Percentiles rank a stretch among this genome's conserved stretches.
These are phyloP conservation scores for Exophiala calicioides DNA, from an alignment of 2,329 filamentous ascomycete species.

Conservation along the genomic window DNA sequence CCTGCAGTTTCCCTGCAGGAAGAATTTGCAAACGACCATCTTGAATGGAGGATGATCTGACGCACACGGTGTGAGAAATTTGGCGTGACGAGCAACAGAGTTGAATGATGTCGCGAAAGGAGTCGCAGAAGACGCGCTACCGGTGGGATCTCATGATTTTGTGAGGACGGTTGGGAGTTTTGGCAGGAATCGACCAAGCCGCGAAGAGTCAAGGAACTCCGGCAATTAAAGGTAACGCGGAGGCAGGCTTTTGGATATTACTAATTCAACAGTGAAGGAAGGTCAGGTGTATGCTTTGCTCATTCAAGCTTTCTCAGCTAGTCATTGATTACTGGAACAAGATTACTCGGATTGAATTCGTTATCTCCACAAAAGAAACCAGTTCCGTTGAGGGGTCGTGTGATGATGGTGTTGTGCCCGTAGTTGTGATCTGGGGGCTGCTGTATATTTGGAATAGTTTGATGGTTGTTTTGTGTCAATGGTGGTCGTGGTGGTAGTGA, in stretches of 20 bases:
- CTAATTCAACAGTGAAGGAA: too few species aligned
- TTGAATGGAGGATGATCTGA: slow-evolving; percentile 13
- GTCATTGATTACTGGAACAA: not conserved
- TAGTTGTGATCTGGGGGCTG: not conserved
- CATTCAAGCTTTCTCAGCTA: too few species aligned
- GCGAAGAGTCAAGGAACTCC: too few species aligned
- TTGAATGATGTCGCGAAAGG: too few species aligned
- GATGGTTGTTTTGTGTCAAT: too few species aligned
- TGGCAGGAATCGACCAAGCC: too few species aligned
- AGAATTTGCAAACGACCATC: slow-evolving; percentile 63
- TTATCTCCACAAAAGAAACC: not conserved
- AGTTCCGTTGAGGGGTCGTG: not conserved
- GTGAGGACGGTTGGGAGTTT: too few species aligned
- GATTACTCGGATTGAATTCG: not conserved
- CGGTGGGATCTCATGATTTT: too few species aligned
- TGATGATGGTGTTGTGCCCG: not conserved
- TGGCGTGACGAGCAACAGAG: not conserved
- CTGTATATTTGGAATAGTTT: not conserved
- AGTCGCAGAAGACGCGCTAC: too few species aligned
- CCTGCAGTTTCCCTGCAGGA: slow-evolving; percentile 64
- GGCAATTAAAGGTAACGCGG: too few species aligned
- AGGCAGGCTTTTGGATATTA: too few species aligned
- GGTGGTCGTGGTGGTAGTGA: too few species aligned
- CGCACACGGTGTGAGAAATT: not conserved
- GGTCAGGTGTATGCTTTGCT: not conserved